A percentile compares a stretch with the other conserved stretches of the same genome.
Evolutionary conservation across 108 stramenopile genomes (phyloP).

Genomic region (Pseudonitzschia pungens): DNA sequence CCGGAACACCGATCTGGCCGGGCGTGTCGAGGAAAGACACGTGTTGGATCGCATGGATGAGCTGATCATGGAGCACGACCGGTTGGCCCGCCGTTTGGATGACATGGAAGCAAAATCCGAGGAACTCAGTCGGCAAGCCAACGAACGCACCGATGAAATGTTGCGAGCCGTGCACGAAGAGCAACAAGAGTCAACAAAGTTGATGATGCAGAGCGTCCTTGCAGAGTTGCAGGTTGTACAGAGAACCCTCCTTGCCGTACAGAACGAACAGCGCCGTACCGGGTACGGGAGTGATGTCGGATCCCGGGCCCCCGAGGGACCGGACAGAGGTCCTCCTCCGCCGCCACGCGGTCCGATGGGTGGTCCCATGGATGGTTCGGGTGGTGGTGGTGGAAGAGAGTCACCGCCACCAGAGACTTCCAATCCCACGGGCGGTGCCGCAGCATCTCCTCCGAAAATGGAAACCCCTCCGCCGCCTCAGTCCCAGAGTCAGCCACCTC

Average conservation of each 20-base stretch:
- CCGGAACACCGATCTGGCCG: constrained; percentile 8
- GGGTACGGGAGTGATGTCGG: background rate
- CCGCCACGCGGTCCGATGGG: background rate
- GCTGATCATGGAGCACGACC: constrained; percentile 14
- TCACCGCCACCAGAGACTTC: background rate
- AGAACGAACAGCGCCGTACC: constrained; percentile 6
- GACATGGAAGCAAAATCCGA: constrained; percentile 14
- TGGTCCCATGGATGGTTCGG: background rate
- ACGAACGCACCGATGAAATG: constrained; percentile 13
- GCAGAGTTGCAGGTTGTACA: constrained; percentile 10
- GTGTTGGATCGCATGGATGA: constrained; percentile 14
- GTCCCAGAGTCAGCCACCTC: background rate
- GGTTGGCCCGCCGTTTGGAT: constrained; percentile 3
- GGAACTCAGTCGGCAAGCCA: background rate
- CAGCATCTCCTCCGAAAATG: background rate
- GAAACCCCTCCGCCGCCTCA: constrained; percentile 1
- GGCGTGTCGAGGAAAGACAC: constrained; percentile 17
- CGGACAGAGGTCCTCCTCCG: constrained; percentile 4
- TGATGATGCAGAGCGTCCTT: constrained; percentile 14
- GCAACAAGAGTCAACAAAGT: constrained; percentile 9
- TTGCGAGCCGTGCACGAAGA: constrained; percentile 13
- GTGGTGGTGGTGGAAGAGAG: constrained; percentile 1
- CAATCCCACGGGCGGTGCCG: background rate
- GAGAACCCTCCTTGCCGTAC: background rate
- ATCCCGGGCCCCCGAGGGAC: background rate